Base-by-base conservation (phyloP, 1,139 yeast genomes). In the Geotrichum candidum region DNA sequence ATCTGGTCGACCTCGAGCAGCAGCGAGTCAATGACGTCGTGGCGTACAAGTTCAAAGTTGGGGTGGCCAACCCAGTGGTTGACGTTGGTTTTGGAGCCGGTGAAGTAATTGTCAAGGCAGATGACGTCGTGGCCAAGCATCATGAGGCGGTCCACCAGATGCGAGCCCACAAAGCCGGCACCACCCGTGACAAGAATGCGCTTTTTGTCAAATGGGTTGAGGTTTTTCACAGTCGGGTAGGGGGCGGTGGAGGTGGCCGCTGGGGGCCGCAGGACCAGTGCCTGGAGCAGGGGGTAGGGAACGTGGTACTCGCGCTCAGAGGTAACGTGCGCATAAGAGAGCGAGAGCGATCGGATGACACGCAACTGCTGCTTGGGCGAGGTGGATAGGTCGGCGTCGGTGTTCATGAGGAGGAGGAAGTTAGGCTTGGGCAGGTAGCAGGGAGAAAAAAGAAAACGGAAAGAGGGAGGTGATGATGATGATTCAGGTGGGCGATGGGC, bases 11-110 rank as follows among this genome's bases (percentile, higher is more conserved):
- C 71, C 51, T 68, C 71, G 41, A 68, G 64, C 58, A 68, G 54
- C 38, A 68, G 61, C 11, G 70, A 67, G 54, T 68, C 71, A 9
- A 68, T 67, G 15, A 68, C 70, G 45, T 68, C 71, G 57, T 68
- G 71, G 25, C 71, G 61, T 48, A 68, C 65, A 25, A 68, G 65
- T 60, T 68, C 71, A 54, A 68, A 68, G 59, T 68, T 68, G 23
- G 71, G 71, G 56, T 68, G 71, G 29, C 70, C 71, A 38, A 68
- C 61, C 71, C 71, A 68, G 51, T 68, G 70, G 22, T 63, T 63
- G 18, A 68, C 68, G 50, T 68, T 68, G 27, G 66, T 57, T 53
- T 66, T 67, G 3, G 69, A 64, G 41, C 71, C 70, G n/a, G 71
- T 68, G 55, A 65, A 67, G 59, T 68, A 68, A 62, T 68, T 68